Percentiles rank a stretch among this genome's conserved stretches.
Evolutionary conservation across 2,329 filamentous ascomycete genomes (phyloP).

Genomic region (Parastagonospora nodorum): DNA sequence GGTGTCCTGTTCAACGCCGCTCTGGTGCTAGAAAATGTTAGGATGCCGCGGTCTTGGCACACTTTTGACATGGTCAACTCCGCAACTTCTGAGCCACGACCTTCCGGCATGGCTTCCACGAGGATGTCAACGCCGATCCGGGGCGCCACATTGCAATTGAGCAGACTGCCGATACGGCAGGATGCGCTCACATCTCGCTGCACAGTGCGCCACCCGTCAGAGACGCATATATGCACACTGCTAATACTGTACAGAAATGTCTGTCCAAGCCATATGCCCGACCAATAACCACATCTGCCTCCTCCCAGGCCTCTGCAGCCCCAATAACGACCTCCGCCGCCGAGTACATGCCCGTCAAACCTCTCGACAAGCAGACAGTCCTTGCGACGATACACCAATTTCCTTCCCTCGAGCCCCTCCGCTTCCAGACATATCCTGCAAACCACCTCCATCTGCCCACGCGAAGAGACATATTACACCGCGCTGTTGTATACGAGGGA

Average conservation of each 20-base stretch:
- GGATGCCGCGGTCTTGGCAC: slow-evolving; percentile 10
- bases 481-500: slow-evolving; percentile 90
- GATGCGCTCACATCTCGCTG: slow-evolving; percentile 52
- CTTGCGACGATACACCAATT: slow-evolving; percentile 88
- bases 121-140: slow-evolving; percentile 45
- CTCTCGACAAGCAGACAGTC: slow-evolving; percentile 58
- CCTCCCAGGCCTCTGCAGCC: slow-evolving; percentile 62
- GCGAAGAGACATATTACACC: slow-evolving; percentile 88
- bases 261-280: slow-evolving; percentile 29
- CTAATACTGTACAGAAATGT: slow-evolving; percentile 34
- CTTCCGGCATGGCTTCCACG: slow-evolving; percentile 48
- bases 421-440: slow-evolving; percentile 76
- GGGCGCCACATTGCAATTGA: slow-evolving; percentile 38
- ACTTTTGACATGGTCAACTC: slow-evolving; percentile 4
- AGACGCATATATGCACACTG: slow-evolving; percentile 39
- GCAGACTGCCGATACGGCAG: slow-evolving; percentile 32
- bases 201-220: slow-evolving; percentile 52
- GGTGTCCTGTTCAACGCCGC: slow-evolving; percentile 9
- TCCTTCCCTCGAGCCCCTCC: slow-evolving; percentile 81
- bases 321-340: slow-evolving; percentile 49
- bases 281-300: slow-evolving; percentile 50
- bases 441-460: slow-evolving; percentile 87
- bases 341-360: slow-evolving; percentile 42
- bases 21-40: slow-evolving; percentile 24
- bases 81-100: slow-evolving; percentile 21